Conservation (phyloP, 305 asterid species). For the Andrographis paniculata region DNA sequence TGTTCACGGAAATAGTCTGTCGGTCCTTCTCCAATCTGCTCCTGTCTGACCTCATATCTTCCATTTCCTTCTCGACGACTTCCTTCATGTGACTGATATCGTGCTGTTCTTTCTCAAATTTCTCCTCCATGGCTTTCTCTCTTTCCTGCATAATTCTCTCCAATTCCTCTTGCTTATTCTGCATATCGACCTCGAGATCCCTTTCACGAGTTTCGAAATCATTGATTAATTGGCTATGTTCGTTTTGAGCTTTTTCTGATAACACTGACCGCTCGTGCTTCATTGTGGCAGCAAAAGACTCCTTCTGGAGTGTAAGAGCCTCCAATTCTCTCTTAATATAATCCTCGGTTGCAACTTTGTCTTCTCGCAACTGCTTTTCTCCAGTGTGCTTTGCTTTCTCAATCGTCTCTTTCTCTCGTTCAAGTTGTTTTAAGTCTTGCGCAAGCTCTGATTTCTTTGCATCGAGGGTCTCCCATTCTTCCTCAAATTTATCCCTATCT, state of each 20-base stretch:
- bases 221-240: constrained; percentile 36
- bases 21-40: constrained; percentile 52
- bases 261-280: constrained; percentile 44
- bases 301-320: constrained; percentile 58
- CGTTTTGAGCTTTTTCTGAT: constrained; percentile 41
- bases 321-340: constrained; percentile 58
- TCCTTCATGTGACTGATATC: constrained; percentile 42
- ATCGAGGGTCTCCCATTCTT: constrained; percentile 85
- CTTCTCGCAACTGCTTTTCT: constrained; percentile 48
- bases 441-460: constrained; percentile 51
- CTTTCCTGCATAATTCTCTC: constrained; percentile 43
- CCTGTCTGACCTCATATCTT: constrained; percentile 38
- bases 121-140: constrained; percentile 47
- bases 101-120: constrained; percentile 36
- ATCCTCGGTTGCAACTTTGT: constrained; percentile 43
- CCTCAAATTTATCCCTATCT: constrained; percentile 68
- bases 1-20: constrained; percentile 36
- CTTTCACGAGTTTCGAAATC: constrained; percentile 50
- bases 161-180: constrained; percentile 49
- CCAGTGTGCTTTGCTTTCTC: constrained; percentile 32
- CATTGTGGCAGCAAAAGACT: constrained; percentile 65
- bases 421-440: constrained; percentile 35
- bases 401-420: constrained; percentile 38
- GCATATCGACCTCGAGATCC: constrained; percentile 68
- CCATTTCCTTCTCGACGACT: constrained; percentile 35